Conservation (phyloP, 108 stramenopile genomes). For the Fragilaria crotonensis region DNA sequence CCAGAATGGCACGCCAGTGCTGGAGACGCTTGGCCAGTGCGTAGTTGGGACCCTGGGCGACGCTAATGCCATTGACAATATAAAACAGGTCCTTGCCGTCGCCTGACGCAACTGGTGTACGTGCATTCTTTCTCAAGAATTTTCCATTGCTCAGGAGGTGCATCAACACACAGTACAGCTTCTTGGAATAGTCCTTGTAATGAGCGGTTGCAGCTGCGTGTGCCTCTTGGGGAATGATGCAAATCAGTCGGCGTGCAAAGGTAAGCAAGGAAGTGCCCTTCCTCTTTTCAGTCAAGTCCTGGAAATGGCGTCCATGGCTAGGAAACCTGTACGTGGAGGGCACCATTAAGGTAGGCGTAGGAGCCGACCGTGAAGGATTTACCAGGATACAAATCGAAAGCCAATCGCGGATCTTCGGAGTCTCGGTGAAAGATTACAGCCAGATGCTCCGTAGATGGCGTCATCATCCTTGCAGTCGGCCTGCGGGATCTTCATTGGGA, state of each 20-base stretch:
- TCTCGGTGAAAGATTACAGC: constrained; percentile 72
- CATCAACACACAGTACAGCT: no score
- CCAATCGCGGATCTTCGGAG: constrained; percentile 76
- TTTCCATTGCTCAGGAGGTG: constrained; percentile 56
- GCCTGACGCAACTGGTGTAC: constrained; percentile 42
- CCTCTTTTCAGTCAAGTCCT: constrained; percentile 37
- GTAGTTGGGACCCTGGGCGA: constrained; percentile 97
- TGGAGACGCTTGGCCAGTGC: constrained; percentile 96
- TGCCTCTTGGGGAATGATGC: constrained; percentile 65
- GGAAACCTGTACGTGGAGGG: constrained; percentile 77
- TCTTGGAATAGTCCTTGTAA: constrained; percentile 36
- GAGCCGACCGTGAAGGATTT: constrained; percentile 56
- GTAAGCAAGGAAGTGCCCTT: constrained; percentile 57
- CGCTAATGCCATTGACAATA: constrained; percentile 66
- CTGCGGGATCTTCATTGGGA: constrained; percentile 53
- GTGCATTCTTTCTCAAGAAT: constrained; percentile 69
- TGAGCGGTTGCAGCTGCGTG: constrained; percentile 46
- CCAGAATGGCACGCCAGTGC: constrained; percentile 96
- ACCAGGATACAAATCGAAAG: constrained; percentile 49
- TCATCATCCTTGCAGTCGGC: constrained; percentile 18
- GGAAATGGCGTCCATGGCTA: constrained; percentile 73
- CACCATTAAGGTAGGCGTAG: constrained; percentile 82
- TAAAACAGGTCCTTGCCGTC: constrained; percentile 64
- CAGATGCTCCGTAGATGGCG: constrained; percentile 39
- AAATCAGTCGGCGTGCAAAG: constrained; percentile 83